phyloP scores from a whole-genome alignment of 1,284 basidiomycete genomes.

The Puccinia hordei region DNA sequence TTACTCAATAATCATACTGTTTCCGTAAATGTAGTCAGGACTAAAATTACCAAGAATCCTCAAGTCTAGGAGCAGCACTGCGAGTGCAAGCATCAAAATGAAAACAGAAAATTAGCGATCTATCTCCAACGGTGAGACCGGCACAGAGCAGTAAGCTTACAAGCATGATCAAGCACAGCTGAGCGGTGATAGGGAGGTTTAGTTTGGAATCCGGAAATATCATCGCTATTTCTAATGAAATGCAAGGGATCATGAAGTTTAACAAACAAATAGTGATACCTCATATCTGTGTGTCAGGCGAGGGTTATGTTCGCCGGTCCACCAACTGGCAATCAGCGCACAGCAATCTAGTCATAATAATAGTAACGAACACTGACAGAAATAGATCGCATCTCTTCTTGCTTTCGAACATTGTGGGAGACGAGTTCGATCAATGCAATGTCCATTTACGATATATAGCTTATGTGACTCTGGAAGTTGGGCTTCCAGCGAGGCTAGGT shows the following conservation, averaged over 20 bases:
- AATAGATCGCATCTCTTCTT: constrained; percentile 45
- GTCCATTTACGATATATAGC: constrained; percentile 15
- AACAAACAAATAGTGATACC: constrained; percentile 47
- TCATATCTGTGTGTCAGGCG: constrained; percentile 22
- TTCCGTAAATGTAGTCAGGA: constrained; percentile 47
- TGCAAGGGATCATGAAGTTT: constrained; percentile 43
- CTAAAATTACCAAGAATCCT: constrained; percentile 21
- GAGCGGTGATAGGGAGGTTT: constrained; percentile 40
- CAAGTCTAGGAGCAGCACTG: constrained; percentile 43
- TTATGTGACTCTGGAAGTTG: constrained; percentile 37
- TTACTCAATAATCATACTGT: constrained; percentile 41
- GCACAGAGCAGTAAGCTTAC: constrained; percentile 1
- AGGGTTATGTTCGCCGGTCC: neutral
- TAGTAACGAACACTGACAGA: constrained; percentile 18
- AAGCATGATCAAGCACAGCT: constrained; percentile 43
- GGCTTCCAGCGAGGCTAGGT: constrained; percentile 33
- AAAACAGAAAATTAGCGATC: neutral
- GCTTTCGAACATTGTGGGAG: constrained; percentile 37
- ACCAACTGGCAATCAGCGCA: neutral
- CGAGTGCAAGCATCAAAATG: neutral
- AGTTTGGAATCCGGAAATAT: constrained; percentile 16
- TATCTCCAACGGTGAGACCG: neutral
- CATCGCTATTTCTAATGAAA: constrained; percentile 33
- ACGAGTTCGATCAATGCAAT: constrained; percentile 22
- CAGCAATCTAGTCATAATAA: neutral